Base-by-base conservation (phyloP, 306 rosid genomes). In the peach (Prunus persica) region DNA sequence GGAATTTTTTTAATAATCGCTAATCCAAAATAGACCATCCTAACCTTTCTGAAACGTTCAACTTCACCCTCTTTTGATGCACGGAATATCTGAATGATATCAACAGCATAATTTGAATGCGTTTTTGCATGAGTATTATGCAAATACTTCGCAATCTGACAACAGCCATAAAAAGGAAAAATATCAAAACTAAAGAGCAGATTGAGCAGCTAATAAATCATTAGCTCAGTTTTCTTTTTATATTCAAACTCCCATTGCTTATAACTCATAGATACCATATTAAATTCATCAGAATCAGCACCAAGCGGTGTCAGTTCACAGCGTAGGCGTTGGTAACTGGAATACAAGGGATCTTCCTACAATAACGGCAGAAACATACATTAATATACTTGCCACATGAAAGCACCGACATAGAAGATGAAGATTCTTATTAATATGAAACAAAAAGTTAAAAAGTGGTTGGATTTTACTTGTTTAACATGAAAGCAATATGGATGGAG, bases 71-170 rank as follows among this genome's bases (percentile, higher is more conserved):
- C 83, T 83, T 84, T 92, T 27, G 88, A 84, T 62, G 84, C 87
- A 72, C 84, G 84, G 75, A 96, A 91, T 86, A 96, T 79, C 76
- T 87, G 96, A 78, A 76, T 90, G 78, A 92, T 87, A 41, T 89
- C 88, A 75, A 86, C 97, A 4, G 87, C 69, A 71, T 92, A 95
- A 74, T 82, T 84, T 83, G 99, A 83, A 86, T 95, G 99, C 16
- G 98, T 92, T 81, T 89, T 78, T 5, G 97, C 97, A 70, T 92
- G 99, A 74, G 99, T 92, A 77, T 95, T 88, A 78, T 83, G 87
- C 89, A 78, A 81, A 77, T 95, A 95, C 75, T 87, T 87, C 49
- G 89, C 88, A 85, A 94, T 85, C 98, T 94, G 83, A 68, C 69
- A 60, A 78, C 81, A 80, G 49, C 15, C 45, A 73, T 27, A 6